Conservation (phyloP, 768 basidiomycete species). For the Russula compacta region DNA sequence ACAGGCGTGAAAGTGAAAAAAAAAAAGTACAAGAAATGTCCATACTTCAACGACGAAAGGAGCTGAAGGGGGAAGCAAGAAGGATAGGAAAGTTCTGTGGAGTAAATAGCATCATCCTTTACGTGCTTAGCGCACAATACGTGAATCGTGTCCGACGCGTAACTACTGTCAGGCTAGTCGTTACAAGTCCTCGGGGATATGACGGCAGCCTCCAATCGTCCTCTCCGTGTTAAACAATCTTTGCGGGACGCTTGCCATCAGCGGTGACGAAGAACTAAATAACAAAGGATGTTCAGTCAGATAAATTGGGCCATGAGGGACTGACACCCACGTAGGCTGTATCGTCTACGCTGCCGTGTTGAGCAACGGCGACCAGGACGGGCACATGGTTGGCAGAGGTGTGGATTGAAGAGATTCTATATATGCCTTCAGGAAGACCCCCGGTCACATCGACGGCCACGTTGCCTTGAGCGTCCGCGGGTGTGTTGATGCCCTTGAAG, state of each 20-base stretch:
- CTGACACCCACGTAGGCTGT: constrained; percentile 41
- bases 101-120: no score
- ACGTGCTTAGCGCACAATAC: no score
- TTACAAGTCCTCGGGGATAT: no score
- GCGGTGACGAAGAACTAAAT: not conserved
- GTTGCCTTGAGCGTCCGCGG: constrained; percentile 32
- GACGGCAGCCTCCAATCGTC: no score
- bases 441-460: constrained; percentile 41
- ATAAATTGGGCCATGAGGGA: not conserved
- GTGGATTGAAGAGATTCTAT: constrained; percentile 52
- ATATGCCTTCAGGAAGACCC: constrained; percentile 50
- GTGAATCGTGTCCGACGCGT: no score
- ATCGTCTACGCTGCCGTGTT: constrained; percentile 55
- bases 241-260: not conserved
- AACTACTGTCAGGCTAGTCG: no score
- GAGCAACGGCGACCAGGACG: constrained; percentile 47
- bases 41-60: no score
- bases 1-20: no score
- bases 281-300: not conserved
- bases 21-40: no score
- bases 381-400: constrained; percentile 51
- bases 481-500: constrained; percentile 48
- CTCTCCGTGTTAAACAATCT: not conserved
- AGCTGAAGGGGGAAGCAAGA: no score
- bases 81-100: no score